Conservation (phyloP, 768 basidiomycete genomes). For the Leccinum uliginosum region DNA sequence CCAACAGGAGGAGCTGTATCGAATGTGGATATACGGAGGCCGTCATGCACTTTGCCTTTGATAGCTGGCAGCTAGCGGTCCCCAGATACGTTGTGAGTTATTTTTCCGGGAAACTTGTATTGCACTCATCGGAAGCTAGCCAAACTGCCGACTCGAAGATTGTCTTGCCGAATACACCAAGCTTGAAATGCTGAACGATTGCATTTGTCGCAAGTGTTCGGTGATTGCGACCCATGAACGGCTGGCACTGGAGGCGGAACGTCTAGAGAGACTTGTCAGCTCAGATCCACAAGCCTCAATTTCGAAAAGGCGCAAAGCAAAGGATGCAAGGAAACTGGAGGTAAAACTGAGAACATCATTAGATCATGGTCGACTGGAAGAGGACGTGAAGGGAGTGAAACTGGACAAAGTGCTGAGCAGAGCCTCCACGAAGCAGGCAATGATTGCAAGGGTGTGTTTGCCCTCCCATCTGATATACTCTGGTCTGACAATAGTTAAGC, state of each 20-base stretch:
- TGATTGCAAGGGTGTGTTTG: slow-evolving; percentile 71
- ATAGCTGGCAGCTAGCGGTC: slow-evolving; percentile 77
- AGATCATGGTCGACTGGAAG: slow-evolving; percentile 74
- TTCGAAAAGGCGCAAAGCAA: slow-evolving; percentile 73
- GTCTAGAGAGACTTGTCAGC: slow-evolving; percentile 38
- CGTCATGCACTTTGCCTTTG: slow-evolving; percentile 87
- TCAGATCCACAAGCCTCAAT: slow-evolving; percentile 44
- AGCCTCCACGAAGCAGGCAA: slow-evolving; percentile 84
- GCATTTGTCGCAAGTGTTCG: slow-evolving; percentile 89
- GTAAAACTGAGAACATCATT: slow-evolving; percentile 57
- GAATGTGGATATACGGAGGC: slow-evolving; percentile 92
- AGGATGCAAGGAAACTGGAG: slow-evolving; percentile 67
- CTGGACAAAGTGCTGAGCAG: slow-evolving; percentile 73
- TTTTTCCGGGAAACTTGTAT: neutral
- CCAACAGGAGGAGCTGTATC: slow-evolving; percentile 83
- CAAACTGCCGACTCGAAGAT: slow-evolving; percentile 69
- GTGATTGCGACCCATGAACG: slow-evolving; percentile 70
- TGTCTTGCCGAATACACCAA: slow-evolving; percentile 87
- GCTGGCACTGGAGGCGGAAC: slow-evolving; percentile 58
- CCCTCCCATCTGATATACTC: neutral
- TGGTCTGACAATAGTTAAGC: slow-evolving; percentile 40
- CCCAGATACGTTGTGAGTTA: slow-evolving; percentile 57
- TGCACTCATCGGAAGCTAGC: slow-evolving; percentile 33
- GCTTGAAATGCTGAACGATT: slow-evolving; percentile 85
- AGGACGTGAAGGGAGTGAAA: slow-evolving; percentile 75